Evolutionary conservation across 2,329 filamentous ascomycete genomes (phyloP).

Genomic region (Huntiella moniliformis): DNA sequence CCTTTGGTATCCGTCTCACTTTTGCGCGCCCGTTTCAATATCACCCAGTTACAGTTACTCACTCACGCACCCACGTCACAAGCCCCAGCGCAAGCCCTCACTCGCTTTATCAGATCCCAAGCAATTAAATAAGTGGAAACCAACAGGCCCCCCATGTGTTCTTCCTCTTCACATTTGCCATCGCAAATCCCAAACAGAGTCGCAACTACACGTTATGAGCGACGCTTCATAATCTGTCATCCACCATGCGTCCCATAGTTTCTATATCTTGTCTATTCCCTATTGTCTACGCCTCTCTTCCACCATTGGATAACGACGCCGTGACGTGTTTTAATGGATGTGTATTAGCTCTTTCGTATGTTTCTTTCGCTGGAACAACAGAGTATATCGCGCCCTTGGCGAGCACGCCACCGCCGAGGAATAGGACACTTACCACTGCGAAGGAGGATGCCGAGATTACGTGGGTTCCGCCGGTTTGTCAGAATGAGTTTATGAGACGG

Average conservation of each 20-base stretch:
- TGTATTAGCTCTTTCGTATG: constrained; percentile 4
- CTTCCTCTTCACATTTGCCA: too few species aligned
- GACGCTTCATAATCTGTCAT: neutral
- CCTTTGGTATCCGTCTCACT: too few species aligned
- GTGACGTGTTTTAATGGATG: constrained; percentile 5
- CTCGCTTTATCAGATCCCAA: too few species aligned
- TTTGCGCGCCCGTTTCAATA: too few species aligned
- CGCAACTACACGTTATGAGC: too few species aligned
- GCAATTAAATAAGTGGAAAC: too few species aligned
- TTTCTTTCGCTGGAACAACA: neutral
- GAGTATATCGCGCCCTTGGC: too few species aligned
- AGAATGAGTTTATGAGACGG: constrained; percentile 2
- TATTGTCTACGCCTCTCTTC: neutral
- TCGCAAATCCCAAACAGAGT: too few species aligned
- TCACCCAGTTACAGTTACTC: too few species aligned
- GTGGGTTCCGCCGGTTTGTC: neutral
- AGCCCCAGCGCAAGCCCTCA: too few species aligned
- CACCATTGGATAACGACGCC: neutral
- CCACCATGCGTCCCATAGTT: neutral
- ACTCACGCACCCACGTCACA: too few species aligned
- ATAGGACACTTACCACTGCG: neutral
- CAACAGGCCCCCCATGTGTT: neutral
- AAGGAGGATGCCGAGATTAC: neutral
- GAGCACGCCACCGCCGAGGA: too few species aligned
- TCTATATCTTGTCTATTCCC: neutral